Percentiles rank a stretch among this genome's conserved stretches.
Evolutionary conservation across 345 rosid genomes (phyloP).

Genomic region (Adansonia digitata): DNA sequence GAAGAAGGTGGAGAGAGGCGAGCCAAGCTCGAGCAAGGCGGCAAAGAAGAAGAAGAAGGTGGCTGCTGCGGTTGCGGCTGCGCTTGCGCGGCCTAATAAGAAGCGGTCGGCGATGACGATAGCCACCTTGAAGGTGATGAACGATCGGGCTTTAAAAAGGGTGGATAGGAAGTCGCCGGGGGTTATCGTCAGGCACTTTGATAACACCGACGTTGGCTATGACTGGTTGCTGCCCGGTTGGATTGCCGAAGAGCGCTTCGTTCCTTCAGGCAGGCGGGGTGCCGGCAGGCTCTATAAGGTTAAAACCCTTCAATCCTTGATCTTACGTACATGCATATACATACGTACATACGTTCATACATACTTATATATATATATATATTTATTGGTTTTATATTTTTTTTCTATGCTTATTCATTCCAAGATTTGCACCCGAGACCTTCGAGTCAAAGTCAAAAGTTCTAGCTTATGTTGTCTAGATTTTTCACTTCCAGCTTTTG

Average conservation of each 20-base stretch:
- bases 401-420: no score
- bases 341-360: no score
- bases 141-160: background rate
- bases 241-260: conserved; percentile 3
- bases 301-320: no score
- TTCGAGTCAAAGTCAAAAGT: background rate
- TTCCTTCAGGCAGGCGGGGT: background rate
- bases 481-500: no score
- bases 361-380: no score
- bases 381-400: no score
- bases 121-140: background rate
- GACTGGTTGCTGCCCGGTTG: conserved; percentile 18
- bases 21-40: background rate
- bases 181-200: background rate
- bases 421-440: no score
- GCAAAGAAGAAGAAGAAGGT: no score
- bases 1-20: background rate
- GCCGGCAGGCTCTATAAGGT: conserved; percentile 8
- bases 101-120: background rate
- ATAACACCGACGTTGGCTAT: background rate
- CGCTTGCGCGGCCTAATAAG: no score
- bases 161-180: background rate
- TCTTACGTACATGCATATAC: background rate
- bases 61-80: background rate
- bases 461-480: no score